Conservation (phyloP, 1,284 basidiomycete genomes). For the Tylopilus sp. region DNA sequence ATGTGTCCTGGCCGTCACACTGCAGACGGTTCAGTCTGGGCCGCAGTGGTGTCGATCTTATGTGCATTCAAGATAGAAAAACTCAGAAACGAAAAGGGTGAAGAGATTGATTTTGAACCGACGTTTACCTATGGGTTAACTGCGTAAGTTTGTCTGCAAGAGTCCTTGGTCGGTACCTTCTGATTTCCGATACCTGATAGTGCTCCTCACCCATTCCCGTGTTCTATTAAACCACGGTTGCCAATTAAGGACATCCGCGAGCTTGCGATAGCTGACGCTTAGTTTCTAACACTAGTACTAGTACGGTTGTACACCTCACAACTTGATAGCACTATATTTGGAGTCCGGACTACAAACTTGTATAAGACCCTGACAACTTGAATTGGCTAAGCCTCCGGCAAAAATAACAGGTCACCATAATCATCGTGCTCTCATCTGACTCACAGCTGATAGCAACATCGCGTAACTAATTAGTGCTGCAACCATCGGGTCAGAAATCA, state of each 20-base stretch:
- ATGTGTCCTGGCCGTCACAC: neutral
- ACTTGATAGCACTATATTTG: too few relatives aligned
- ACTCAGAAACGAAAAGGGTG: neutral
- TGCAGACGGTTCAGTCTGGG: neutral
- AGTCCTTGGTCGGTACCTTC: neutral
- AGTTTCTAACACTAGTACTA: too few relatives aligned
- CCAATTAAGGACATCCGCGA: neutral
- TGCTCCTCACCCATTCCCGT: neutral
- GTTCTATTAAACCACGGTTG: neutral
- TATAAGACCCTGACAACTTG: too few relatives aligned
- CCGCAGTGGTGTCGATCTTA: neutral
- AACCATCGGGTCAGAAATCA: conserved; percentile 92
- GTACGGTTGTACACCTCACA: too few relatives aligned
- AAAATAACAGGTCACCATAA: too few relatives aligned
- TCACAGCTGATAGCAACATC: too few relatives aligned
- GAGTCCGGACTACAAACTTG: too few relatives aligned
- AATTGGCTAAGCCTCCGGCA: too few relatives aligned
- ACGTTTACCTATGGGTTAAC: neutral
- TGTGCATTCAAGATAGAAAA: neutral
- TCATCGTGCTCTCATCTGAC: too few relatives aligned
- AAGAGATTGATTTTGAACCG: neutral
- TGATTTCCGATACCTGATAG: neutral
- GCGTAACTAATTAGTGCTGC: conserved; percentile 42
- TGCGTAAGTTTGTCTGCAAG: neutral
- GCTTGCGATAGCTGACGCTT: neutral